These are phyloP conservation scores for Picea glauca DNA, from an alignment of 75 land plant species.

Conservation along the genomic window DNA sequence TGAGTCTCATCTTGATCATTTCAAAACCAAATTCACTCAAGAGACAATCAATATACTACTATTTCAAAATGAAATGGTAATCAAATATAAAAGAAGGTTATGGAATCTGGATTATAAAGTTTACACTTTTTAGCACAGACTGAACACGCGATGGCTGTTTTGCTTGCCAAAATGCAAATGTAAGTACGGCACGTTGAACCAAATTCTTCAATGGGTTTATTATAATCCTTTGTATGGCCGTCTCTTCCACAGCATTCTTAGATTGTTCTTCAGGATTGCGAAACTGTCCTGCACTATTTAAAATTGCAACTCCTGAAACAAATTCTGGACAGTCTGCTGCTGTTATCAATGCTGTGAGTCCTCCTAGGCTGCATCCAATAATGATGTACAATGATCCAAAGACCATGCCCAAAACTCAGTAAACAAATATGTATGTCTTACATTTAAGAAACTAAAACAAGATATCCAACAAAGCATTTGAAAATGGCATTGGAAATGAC, in stretches of 20 bases:
- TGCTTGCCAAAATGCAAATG: constrained; percentile 95
- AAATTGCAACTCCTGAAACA: constrained; percentile 70
- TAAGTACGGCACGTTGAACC: constrained; percentile 59
- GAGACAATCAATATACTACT: not conserved
- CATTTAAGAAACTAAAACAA: not conserved
- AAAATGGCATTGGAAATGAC: not conserved
- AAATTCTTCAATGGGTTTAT: constrained; percentile 74
- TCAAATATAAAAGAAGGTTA: not conserved
- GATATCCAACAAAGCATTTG: not conserved
- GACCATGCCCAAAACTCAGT: not conserved
- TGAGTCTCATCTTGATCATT: not conserved
- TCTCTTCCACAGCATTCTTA: constrained; percentile 37
- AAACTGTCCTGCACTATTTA: constrained; percentile 96
- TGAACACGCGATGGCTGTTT: constrained; percentile 85
- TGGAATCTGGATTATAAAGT: constrained; percentile 10
- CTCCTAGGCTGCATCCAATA: constrained; percentile 75
- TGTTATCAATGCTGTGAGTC: constrained; percentile 81
- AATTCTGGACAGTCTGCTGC: constrained; percentile 73
- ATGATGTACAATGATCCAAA: not conserved
- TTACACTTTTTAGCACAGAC: constrained; percentile 85
- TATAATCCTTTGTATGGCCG: constrained; percentile 43
- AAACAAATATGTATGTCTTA: not conserved
- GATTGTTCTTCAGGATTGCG: constrained; percentile 32
- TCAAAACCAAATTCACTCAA: not conserved
- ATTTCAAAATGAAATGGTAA: not conserved